Base-by-base conservation (phyloP, 495 filamentous ascomycete genomes). In the Penicillium riverlandense region DNA sequence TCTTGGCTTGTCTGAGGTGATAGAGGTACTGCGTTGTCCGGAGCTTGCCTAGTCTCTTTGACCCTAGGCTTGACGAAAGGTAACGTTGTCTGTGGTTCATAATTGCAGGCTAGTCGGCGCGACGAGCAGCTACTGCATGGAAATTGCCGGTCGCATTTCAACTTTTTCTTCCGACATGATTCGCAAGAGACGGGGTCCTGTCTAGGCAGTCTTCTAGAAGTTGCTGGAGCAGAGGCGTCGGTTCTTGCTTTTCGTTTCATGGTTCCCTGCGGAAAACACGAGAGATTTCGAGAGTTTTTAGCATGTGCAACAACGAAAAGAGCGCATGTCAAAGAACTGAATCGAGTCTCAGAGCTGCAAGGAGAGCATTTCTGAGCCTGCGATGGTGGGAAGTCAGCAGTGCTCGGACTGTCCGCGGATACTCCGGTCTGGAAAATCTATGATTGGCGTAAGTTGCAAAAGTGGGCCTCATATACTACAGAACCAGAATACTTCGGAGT, bases 151-250 rank as follows among this genome's bases (percentile, higher is more conserved):
- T 59, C 43, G 44, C 43, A 57, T 15, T 47, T 55, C 0, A 46
- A 33, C 40, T 50, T 48, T 29, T 53, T 44, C 35, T 33, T 48
- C 29, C 43, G 50, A 37, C 48, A 59, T 2, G 40, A 56, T 35
- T 67, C 65, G 42, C 74, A 78, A 0, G 72, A 75, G 2, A 74
- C 73, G 1, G 73, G 73, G 31, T 75, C 69, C 46, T 72, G 72
- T 44, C 72, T 55, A 5, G 56, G 49, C 12, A 40, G 37, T n/a
- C 54, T 58, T 41, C 56, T 64, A 7, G 38, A 34, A 10, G 52
- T 7, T 10, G 32, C 9, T 4, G 41, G 10, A 2, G 47, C 34
- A 11, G 35, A 0, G 2, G 10, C 8, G 6, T 46, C 41, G 7
- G 38, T 8, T 6, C 7, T 12, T 7, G 29, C 13, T 32, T 46